phyloP scores from a whole-genome alignment of 2,329 filamentous ascomycete genomes.

The Lomentospora prolificans region DNA sequence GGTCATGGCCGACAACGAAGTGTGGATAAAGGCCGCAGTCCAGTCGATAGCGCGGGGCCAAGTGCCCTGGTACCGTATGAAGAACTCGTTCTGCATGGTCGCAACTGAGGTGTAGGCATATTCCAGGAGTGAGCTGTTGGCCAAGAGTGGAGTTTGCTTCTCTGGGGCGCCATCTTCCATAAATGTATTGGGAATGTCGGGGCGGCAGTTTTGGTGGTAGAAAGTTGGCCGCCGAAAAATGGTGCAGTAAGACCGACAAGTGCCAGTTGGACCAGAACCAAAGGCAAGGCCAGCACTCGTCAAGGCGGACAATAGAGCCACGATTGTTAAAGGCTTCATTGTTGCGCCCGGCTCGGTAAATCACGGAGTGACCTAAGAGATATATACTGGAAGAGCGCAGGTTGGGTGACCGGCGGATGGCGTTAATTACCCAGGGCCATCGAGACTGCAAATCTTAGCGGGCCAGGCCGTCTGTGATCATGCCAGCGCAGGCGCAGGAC shows the following conservation, averaged over 20 bases:
- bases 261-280: neutral
- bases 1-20: slow-evolving; percentile 65
- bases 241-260: slow-evolving; percentile 7
- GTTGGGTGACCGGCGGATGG: no score
- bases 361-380: neutral
- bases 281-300: neutral
- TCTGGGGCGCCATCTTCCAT: slow-evolving; percentile 7
- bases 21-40: slow-evolving; percentile 79
- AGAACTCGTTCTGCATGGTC: slow-evolving; percentile 70
- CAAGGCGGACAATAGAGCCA: neutral
- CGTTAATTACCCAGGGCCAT: no score
- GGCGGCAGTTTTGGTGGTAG: slow-evolving; percentile 9
- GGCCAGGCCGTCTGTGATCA: no score
- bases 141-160: neutral
- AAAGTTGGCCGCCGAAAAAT: slow-evolving; percentile 11
- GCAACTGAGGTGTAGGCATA: slow-evolving; percentile 55
- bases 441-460: no score
- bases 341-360: neutral
- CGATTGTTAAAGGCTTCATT: neutral
- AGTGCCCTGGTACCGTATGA: slow-evolving; percentile 64
- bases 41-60: slow-evolving; percentile 88
- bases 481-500: no score
- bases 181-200: slow-evolving; percentile 9
- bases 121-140: slow-evolving; percentile 23
- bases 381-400: neutral